Percentiles rank a stretch among this genome's conserved stretches.
These are phyloP conservation scores for Kwoniella dendrophila DNA, from an alignment of 768 basidiomycete species.

Conservation along the genomic window DNA sequence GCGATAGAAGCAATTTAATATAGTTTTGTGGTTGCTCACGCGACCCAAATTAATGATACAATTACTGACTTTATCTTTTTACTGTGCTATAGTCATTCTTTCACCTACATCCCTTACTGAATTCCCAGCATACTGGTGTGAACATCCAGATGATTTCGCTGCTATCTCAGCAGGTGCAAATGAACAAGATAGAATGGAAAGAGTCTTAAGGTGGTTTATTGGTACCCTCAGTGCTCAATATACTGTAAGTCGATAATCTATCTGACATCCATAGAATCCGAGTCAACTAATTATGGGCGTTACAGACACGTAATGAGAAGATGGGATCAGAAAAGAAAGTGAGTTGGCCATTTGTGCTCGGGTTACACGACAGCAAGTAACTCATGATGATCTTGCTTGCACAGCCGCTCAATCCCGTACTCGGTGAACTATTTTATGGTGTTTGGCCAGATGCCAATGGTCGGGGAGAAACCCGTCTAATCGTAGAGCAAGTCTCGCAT, in stretches of 20 bases:
- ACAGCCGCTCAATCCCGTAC: conserved; percentile 92
- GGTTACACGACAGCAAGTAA: background rate
- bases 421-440: conserved; percentile 85
- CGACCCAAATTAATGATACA: too few relatives aligned
- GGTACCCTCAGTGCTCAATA: conserved; percentile 89
- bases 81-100: conserved; percentile 74
- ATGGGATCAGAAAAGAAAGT: conserved; percentile 98
- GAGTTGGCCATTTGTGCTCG: conserved; percentile 31
- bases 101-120: conserved; percentile 88
- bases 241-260: conserved; percentile 46
- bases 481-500: conserved; percentile 95
- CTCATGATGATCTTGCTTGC: conserved; percentile 9
- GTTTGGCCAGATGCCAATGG: conserved; percentile 74
- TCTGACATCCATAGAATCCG: background rate
- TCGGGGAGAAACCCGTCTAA: conserved; percentile 77
- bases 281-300: background rate
- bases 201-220: conserved; percentile 95
- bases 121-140: conserved; percentile 97
- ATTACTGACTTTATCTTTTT: too few relatives aligned
- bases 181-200: conserved; percentile 71
- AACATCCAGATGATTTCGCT: conserved; percentile 85
- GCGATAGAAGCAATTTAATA: too few relatives aligned
- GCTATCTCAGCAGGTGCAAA: conserved; percentile 76
- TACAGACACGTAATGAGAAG: conserved; percentile 82
- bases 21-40: too few relatives aligned